phyloP scores from a whole-genome alignment of 371 early-diverging fungal genomes.

The Rhizopus arrhizus region DNA sequence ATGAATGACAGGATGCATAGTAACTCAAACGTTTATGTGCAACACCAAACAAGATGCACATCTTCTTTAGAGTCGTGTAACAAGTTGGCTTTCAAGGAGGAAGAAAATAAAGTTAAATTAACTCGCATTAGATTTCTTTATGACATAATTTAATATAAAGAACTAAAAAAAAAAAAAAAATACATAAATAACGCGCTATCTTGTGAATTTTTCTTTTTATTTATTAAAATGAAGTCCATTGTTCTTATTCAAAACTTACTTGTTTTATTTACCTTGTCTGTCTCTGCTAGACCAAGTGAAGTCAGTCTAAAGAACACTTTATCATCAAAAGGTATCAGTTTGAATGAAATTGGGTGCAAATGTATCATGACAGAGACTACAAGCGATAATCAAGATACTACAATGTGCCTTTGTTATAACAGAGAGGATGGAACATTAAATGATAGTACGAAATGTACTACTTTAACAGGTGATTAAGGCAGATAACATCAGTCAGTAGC shows the following conservation, averaged over 20 bases:
- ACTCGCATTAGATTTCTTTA: not conserved
- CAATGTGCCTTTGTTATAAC: slow-evolving; percentile 29
- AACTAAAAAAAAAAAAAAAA: too few species aligned
- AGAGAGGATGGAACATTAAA: slow-evolving; percentile 20
- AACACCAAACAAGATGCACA: too few species aligned
- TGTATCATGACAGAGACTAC: slow-evolving; percentile 30
- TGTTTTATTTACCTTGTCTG: not conserved
- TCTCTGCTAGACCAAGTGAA: not conserved
- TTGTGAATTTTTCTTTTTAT: not conserved
- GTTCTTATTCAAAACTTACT: not conserved
- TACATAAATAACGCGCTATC: too few species aligned
- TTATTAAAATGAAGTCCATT: not conserved
- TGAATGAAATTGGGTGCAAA: slow-evolving; percentile 19
- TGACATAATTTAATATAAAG: not conserved
- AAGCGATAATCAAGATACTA: slow-evolving; percentile 13
- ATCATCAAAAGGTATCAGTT: not conserved
- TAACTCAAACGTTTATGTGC: too few species aligned
- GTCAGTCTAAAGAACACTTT: not conserved
- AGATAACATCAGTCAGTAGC: not conserved
- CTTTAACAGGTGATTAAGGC: slow-evolving; percentile 15
- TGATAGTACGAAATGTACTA: slow-evolving; percentile 8
- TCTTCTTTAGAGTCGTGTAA: too few species aligned
- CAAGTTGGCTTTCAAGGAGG: not conserved
- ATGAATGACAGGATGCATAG: too few species aligned
- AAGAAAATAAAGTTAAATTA: not conserved